phyloP scores from a whole-genome alignment of 2,329 filamentous ascomycete species.

The Exophiala sideris region DNA sequence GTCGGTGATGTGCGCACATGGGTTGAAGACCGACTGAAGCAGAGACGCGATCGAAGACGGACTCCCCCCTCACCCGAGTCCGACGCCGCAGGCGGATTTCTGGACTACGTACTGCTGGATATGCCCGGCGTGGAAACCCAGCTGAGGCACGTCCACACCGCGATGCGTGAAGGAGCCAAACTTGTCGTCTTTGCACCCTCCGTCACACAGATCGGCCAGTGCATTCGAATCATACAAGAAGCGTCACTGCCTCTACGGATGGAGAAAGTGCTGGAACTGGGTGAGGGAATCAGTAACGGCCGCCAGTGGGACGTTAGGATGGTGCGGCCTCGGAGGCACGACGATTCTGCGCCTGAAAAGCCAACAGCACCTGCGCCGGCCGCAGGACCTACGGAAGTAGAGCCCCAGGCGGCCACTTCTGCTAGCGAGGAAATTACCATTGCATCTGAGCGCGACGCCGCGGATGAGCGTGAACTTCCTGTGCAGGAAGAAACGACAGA shows the following conservation, averaged over 20 bases:
- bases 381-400: slow-evolving; percentile 19
- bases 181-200: slow-evolving; percentile 72
- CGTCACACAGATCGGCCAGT: slow-evolving; percentile 71
- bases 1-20: slow-evolving; percentile 63
- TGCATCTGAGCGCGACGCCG: not conserved
- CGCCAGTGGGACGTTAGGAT: slow-evolving; percentile 47
- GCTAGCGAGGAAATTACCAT: not conserved
- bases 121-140: slow-evolving; percentile 61
- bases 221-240: slow-evolving; percentile 54
- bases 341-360: not conserved
- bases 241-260: slow-evolving; percentile 53
- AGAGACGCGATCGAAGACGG: slow-evolving; percentile 3
- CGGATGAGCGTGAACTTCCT: not conserved
- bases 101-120: slow-evolving; percentile 70
- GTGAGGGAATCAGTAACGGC: slow-evolving; percentile 45
- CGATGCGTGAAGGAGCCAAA: slow-evolving; percentile 61
- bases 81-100: slow-evolving; percentile 52
- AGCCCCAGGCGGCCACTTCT: not conserved
- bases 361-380: not conserved
- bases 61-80: slow-evolving; percentile 8
- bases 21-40: slow-evolving; percentile 44
- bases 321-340: slow-evolving; percentile 29
- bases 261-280: slow-evolving; percentile 46
- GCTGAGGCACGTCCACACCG: slow-evolving; percentile 45
- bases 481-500: slow-evolving; percentile 4